Conservation (phyloP, 805 yeast species). For the Scheffersomyces stipitis region DNA sequence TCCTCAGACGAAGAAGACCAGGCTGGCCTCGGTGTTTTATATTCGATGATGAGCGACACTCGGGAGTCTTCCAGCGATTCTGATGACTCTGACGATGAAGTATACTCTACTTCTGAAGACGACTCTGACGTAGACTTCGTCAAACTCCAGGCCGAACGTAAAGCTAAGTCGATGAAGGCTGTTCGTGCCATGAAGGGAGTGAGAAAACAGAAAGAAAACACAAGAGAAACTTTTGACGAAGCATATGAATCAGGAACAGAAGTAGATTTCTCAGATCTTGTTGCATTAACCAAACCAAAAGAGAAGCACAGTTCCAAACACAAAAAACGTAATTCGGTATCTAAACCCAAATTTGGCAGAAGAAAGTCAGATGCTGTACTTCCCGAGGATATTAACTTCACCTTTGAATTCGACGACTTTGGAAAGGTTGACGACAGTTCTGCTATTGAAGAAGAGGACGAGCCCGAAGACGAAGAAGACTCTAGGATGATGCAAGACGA, state of each 20-base stretch:
- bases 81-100: constrained; percentile 32
- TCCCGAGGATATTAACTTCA: constrained; percentile 44
- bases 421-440: constrained; percentile 11
- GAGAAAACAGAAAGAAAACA: constrained; percentile 9
- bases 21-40: neutral
- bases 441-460: constrained; percentile 23
- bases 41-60: neutral
- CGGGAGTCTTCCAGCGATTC: constrained; percentile 25
- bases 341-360: constrained; percentile 28
- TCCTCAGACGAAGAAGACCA: constrained; percentile 8
- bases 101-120: constrained; percentile 43
- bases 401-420: constrained; percentile 41
- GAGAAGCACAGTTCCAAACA: constrained; percentile 6
- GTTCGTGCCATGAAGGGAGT: constrained; percentile 30
- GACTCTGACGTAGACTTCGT: constrained; percentile 74
- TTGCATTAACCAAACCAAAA: constrained; percentile 7
- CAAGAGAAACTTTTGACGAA: neutral
- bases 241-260: constrained; percentile 7
- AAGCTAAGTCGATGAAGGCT: constrained; percentile 55
- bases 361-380: constrained; percentile 38
- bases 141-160: constrained; percentile 65
- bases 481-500: constrained; percentile 41
- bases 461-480: constrained; percentile 25
- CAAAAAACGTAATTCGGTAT: constrained; percentile 4
- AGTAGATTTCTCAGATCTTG: constrained; percentile 6